phyloP scores from a whole-genome alignment of 768 basidiomycete genomes.

The Tricholoma matsutake region DNA sequence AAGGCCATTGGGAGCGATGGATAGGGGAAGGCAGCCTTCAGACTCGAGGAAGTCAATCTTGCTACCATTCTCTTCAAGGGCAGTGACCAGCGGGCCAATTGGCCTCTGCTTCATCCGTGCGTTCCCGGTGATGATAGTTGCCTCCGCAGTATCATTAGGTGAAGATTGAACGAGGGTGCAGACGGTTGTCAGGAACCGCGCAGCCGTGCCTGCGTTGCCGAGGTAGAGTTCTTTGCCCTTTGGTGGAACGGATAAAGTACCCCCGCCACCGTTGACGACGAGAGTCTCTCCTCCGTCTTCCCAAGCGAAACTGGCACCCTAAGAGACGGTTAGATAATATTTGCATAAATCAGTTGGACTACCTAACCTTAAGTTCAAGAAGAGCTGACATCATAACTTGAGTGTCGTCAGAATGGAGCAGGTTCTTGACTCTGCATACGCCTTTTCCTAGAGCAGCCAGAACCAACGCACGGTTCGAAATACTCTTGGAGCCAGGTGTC shows the following conservation, averaged over 20 bases:
- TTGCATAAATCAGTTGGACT: conserved; percentile 2
- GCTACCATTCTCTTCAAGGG: conserved; percentile 79
- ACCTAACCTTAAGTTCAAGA: conserved; percentile 73
- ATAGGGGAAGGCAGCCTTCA: conserved; percentile 83
- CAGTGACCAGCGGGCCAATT: conserved; percentile 91
- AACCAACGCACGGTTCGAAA: conserved; percentile 92
- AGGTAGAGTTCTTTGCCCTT: conserved; percentile 90
- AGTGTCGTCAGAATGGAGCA: conserved; percentile 96
- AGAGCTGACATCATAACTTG: conserved; percentile 99
- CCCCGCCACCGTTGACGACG: conserved; percentile 85
- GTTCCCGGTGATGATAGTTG: conserved; percentile 92
- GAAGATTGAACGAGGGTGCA: conserved; percentile 77
- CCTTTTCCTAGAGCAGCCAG: conserved; percentile 90
- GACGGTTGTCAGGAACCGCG: conserved; percentile 95
- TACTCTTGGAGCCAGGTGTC: conserved; percentile 95
- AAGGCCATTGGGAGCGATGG: conserved; percentile 80
- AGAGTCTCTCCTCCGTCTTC: conserved; percentile 96
- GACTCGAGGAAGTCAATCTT: conserved; percentile 75
- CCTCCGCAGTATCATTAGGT: conserved; percentile 34
- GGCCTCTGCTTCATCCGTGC: conserved; percentile 99
- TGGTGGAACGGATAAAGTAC: conserved; percentile 71
- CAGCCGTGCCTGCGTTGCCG: conserved; percentile 96
- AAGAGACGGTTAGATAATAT: conserved; percentile 1
- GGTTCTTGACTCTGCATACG: conserved; percentile 82
- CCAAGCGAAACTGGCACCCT: conserved; percentile 94